These are phyloP conservation scores for Porcisia deanei DNA, from an alignment of 208 protist genomes.

Conservation along the genomic window DNA sequence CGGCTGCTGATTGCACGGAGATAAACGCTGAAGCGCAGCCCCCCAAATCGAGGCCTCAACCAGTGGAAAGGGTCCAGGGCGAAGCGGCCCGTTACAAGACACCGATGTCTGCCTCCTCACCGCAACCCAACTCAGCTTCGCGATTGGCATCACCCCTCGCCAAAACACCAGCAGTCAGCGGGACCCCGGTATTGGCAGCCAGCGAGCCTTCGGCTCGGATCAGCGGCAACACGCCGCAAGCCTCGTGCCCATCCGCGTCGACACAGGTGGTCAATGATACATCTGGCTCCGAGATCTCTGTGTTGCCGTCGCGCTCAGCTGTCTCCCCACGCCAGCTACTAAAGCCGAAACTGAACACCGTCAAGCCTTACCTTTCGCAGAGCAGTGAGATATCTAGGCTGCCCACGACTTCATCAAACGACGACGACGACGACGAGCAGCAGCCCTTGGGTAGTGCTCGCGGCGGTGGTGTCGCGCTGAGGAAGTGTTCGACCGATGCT, in stretches of 20 bases:
- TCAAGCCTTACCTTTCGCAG: background rate
- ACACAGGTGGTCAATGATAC: background rate
- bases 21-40: background rate
- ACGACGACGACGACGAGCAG: background rate
- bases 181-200: background rate
- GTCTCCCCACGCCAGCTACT: slow-evolving; percentile 1
- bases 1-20: background rate
- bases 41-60: background rate
- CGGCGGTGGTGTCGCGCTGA: too few relatives aligned
- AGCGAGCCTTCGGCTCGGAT: background rate
- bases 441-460: background rate
- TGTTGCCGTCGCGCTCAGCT: slow-evolving; percentile 1
- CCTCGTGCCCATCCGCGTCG: background rate
- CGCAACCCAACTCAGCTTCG: slow-evolving; percentile 1
- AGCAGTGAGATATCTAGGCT: background rate
- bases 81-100: background rate
- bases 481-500: slow-evolving; percentile 1
- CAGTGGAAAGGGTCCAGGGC: background rate
- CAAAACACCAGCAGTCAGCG: background rate
- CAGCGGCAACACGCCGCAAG: background rate
- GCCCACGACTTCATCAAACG: background rate
- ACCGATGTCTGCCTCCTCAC: slow-evolving; percentile 2
- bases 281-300: slow-evolving; percentile 1
- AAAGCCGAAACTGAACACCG: slow-evolving; percentile 8
- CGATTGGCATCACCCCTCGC: background rate